Evolutionary conservation across 768 basidiomycete genomes (phyloP), one percentile per base, ranked within the genome.

Genomic region (Epithele typhae): DNA sequence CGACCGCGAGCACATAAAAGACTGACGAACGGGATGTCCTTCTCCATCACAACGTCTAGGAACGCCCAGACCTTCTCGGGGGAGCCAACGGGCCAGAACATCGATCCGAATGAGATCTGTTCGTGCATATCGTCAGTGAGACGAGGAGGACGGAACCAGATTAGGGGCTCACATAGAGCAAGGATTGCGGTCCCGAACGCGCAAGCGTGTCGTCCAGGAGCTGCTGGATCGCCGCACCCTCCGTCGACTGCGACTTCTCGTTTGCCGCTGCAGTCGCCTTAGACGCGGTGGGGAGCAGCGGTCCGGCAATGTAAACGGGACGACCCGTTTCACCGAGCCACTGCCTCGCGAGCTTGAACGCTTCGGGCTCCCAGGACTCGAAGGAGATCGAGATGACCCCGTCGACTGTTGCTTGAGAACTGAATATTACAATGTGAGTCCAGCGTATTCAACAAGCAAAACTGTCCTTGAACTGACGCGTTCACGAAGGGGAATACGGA

Each of bases 51-150:
- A 5, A 59, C 52, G 34, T 57, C 55, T 2, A 62, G 34, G 30
- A 60, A 45, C 3, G 50, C 34, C 46, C 53, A 58, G 3, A 56
- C n/a, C 10, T 55, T 50, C 17, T 56, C 53, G 15, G 54, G 48
- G 7, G 52, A 33, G 11, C 41, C 35, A n/a, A 23, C 21, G 1
- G 55, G 47, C 55, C 59, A 59, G 25, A 54, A 54, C 0, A 57
- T 19, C 3, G 55, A 50, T 4, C 60, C 60, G 33, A 62, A 59
- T 5, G 60, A 57, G 36, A 59, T 53, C 60, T 62, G 19, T 17
- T 7, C 12, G 21, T n/a, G 5, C 34, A 1, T 18, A 15, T 10
- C 36, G 24, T 32, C 15, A 41, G 25, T 19, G 7, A 17, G 12
- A 33, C 27, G 7, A 19, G 2, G 19, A 7, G 11, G 15, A 32